Evolutionary conservation across 805 yeast genomes (phyloP).

Genomic region (Huiozyma naganishii): DNA sequence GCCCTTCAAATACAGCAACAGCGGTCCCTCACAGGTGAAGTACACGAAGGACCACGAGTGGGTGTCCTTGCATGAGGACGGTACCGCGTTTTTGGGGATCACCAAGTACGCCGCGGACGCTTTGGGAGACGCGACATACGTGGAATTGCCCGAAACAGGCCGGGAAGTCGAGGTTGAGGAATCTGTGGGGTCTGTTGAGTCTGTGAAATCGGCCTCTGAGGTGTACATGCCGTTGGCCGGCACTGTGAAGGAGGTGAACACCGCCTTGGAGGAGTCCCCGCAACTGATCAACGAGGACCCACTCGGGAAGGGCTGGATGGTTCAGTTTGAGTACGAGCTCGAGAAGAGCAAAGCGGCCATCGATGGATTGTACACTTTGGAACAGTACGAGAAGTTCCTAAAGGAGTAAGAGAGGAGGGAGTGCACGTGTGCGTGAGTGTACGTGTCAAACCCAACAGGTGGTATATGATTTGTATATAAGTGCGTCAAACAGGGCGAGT

Average conservation of each 20-base stretch:
- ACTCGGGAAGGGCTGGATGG: constrained; percentile 89
- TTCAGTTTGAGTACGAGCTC: constrained; percentile 54
- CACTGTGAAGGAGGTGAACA: constrained; percentile 62
- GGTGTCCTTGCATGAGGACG: constrained; percentile 78
- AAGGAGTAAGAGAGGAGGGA: constrained; percentile 36
- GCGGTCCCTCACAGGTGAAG: constrained; percentile 35
- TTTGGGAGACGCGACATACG: constrained; percentile 90
- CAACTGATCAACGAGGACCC: constrained; percentile 79
- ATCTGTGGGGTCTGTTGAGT: constrained; percentile 84
- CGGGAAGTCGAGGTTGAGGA: constrained; percentile 59
- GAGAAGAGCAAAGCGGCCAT: constrained; percentile 32
- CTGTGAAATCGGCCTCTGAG: constrained; percentile 90
- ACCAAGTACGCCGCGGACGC: constrained; percentile 94
- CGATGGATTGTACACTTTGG: constrained; percentile 43
- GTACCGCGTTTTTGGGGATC: constrained; percentile 80
- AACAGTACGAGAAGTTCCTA: constrained; percentile 46
- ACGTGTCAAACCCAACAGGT: not conserved
- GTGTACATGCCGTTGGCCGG: constrained; percentile 83
- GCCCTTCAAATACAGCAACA: constrained; percentile 23
- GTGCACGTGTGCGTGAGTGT: not conserved
- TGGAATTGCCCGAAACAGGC: constrained; percentile 77
- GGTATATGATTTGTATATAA: not conserved
- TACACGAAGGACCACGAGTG: constrained; percentile 92
- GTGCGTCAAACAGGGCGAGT: not conserved
- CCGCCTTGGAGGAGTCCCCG: constrained; percentile 55